Percentiles rank a stretch among this genome's conserved stretches.
phyloP scores from a whole-genome alignment of 129 eudicot species.

The Flaveria brownii region DNA sequence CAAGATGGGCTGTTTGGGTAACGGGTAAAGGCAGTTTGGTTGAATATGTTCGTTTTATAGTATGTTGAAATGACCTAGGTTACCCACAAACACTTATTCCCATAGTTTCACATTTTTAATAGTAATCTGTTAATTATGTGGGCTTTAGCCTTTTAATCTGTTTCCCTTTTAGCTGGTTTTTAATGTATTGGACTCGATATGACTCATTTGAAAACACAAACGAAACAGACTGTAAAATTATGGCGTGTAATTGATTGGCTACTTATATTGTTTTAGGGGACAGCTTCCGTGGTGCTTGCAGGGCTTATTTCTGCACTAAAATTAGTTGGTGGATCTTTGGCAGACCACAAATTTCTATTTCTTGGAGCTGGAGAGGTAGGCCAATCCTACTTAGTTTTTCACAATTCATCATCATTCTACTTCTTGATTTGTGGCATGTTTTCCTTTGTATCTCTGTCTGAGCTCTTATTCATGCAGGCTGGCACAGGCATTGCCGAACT shows the following conservation, averaged over 20 bases:
- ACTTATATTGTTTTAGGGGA: constrained; percentile 56
- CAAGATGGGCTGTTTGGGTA: background rate
- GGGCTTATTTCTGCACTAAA: constrained; percentile 82
- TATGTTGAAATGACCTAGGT: no score
- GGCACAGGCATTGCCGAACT: constrained; percentile 99
- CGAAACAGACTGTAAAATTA: background rate
- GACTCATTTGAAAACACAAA: background rate
- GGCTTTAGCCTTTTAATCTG: background rate
- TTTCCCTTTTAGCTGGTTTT: background rate
- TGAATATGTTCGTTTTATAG: background rate
- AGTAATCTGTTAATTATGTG: background rate
- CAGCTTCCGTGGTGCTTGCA: constrained; percentile 96
- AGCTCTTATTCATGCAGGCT: constrained; percentile 58
- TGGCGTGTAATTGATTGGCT: background rate
- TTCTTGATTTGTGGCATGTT: background rate
- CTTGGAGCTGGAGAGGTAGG: constrained; percentile 98
- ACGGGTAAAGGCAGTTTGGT: background rate
- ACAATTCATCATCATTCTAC: constrained; percentile 16
- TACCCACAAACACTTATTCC: no score
- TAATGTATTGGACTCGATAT: background rate
- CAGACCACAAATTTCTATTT: constrained; percentile 80
- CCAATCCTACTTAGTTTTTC: background rate
- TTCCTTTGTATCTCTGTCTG: background rate
- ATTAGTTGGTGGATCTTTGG: constrained; percentile 79
- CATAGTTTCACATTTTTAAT: background rate